Percentiles rank a stretch among this genome's conserved stretches.
These are phyloP conservation scores for Dillenia turbinata DNA, from an alignment of 164 flowering plant species.

Conservation along the genomic window DNA sequence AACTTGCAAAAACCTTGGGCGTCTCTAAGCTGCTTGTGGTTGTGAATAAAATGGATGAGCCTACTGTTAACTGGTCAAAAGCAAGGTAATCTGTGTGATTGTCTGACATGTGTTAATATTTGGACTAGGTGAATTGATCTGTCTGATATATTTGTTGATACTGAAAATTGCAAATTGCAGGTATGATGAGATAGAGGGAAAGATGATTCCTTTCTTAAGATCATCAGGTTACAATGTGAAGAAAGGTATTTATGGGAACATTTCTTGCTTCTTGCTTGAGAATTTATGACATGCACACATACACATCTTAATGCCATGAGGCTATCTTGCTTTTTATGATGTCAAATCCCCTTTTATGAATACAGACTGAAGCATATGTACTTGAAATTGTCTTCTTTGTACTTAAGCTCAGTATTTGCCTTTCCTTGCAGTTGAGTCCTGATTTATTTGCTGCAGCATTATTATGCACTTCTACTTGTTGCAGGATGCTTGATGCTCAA, in stretches of 20 bases:
- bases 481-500: too few relatives aligned
- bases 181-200: constrained; percentile 87
- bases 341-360: too few relatives aligned
- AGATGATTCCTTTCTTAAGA: constrained; percentile 82
- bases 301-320: too few relatives aligned
- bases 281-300: too few relatives aligned
- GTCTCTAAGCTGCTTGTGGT: constrained; percentile 91
- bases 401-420: too few relatives aligned
- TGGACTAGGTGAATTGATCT: not conserved
- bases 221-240: constrained; percentile 92
- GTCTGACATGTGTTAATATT: not conserved
- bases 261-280: too few relatives aligned
- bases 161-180: constrained; percentile 25
- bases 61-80: constrained; percentile 92
- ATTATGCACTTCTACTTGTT: too few relatives aligned
- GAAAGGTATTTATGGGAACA: constrained; percentile 55
- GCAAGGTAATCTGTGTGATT: constrained; percentile 48
- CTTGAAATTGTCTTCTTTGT: too few relatives aligned
- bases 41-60: constrained; percentile 98
- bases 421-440: too few relatives aligned
- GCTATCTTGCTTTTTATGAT: too few relatives aligned
- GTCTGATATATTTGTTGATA: not conserved
- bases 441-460: too few relatives aligned
- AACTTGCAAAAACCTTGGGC: constrained; percentile 97
- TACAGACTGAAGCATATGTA: too few relatives aligned